Conservation (phyloP, 371 early-diverging fungal genomes). For the Mortierella polycephala region DNA sequence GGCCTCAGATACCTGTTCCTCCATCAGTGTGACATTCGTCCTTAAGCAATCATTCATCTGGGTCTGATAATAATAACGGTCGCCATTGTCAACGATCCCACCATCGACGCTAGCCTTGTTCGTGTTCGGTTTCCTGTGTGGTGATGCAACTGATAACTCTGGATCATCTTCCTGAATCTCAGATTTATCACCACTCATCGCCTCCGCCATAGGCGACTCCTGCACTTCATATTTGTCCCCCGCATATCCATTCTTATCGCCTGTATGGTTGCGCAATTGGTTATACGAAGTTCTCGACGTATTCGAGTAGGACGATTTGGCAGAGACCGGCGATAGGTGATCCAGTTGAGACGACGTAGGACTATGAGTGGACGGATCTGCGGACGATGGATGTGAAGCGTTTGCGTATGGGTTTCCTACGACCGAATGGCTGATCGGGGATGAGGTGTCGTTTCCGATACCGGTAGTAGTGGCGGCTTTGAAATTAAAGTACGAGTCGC, state of each 20-base stretch:
- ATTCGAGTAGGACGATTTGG: not conserved
- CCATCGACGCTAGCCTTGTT: not conserved
- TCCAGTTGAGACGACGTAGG: not conserved
- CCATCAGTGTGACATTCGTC: too few species aligned
- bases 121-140: too few species aligned
- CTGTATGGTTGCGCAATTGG: too few species aligned
- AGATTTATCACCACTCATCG: too few species aligned
- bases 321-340: not conserved
- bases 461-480: not conserved
- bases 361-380: not conserved
- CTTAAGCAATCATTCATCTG: not conserved
- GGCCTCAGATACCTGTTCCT: not conserved
- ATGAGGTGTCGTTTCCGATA: not conserved
- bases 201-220: not conserved
- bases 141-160: too few species aligned
- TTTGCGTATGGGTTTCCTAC: conserved; percentile 2
- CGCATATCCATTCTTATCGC: too few species aligned
- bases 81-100: not conserved
- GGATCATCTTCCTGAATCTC: too few species aligned
- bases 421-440: not conserved
- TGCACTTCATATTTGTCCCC: not conserved
- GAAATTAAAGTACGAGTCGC: conserved; percentile 11
- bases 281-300: not conserved
- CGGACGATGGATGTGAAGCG: not conserved
- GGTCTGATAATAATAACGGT: not conserved